Percentiles rank a stretch among this genome's conserved stretches.
phyloP scores from a whole-genome alignment of 2,329 filamentous ascomycete genomes.

The Aspergillus sp. region DNA sequence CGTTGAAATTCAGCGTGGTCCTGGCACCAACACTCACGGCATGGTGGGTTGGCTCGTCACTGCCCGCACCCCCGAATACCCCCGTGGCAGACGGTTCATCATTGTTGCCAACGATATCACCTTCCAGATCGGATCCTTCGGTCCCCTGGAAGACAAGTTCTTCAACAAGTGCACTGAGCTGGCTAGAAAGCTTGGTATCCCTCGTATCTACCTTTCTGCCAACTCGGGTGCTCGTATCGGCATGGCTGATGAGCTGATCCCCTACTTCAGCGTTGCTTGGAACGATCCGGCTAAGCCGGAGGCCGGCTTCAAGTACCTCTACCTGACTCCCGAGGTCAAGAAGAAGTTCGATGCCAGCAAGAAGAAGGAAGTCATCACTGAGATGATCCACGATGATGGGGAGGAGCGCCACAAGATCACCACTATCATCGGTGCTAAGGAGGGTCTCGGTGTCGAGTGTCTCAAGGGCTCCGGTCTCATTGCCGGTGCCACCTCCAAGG shows the following conservation, averaged over 20 bases:
- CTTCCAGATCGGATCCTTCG: conserved; percentile 97
- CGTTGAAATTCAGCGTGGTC: conserved; percentile 88
- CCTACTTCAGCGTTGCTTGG: conserved; percentile 96
- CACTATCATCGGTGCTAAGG: conserved; percentile 88
- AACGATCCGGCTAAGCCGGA: conserved; percentile 80
- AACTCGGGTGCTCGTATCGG: conserved; percentile 98
- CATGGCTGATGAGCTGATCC: conserved; percentile 94
- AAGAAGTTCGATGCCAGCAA: conserved; percentile 79
- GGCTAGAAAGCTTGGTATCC: conserved; percentile 89
- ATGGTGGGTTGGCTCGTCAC: conserved; percentile 99
- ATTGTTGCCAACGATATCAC: conserved; percentile 99
- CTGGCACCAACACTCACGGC: conserved; percentile 91
- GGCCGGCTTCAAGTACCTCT: conserved; percentile 93
- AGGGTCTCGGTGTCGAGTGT: conserved; percentile 96
- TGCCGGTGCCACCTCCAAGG: conserved; percentile 92
- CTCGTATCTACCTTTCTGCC: conserved; percentile 94
- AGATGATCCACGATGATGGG: conserved; percentile 79
- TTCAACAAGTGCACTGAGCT: conserved; percentile 99
- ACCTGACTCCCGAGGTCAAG: conserved; percentile 83
- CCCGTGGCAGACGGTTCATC: conserved; percentile 85
- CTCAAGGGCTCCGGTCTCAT: conserved; percentile 96
- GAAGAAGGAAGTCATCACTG: conserved; percentile 77
- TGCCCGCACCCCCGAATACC: conserved; percentile 93
- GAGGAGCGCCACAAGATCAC: conserved; percentile 93
- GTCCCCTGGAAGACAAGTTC: conserved; percentile 93